phyloP scores from a whole-genome alignment of 129 eudicot species.

The Silybum marianum region DNA sequence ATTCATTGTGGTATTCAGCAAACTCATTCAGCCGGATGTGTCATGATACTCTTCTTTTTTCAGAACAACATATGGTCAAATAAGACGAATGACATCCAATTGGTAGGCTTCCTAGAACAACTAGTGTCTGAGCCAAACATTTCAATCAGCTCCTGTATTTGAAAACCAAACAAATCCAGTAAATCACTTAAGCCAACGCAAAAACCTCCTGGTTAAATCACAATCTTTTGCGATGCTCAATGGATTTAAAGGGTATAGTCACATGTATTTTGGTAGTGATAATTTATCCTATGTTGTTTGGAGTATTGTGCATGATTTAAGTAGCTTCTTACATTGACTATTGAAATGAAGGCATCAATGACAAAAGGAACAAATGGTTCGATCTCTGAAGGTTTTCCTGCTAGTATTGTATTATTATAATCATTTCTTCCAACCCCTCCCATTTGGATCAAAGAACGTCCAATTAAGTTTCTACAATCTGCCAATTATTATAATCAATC shows the following conservation, averaged over 20 bases:
- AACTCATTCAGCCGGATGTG: slow-evolving; percentile 31
- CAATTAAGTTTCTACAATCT: slow-evolving; percentile 46
- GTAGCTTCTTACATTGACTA: slow-evolving; percentile 39
- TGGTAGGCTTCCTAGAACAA: slow-evolving; percentile 52
- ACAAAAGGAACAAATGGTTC: slow-evolving; percentile 35
- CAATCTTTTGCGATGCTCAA: too few species aligned
- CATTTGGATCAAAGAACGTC: slow-evolving; percentile 46
- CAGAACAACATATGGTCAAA: slow-evolving; percentile 18
- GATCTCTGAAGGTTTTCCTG: slow-evolving; percentile 30
- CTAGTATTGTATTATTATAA: slow-evolving; percentile 42
- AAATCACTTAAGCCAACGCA: too few species aligned
- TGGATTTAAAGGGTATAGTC: too few species aligned
- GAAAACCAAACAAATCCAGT: background rate
- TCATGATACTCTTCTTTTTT: slow-evolving; percentile 28
- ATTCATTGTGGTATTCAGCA: slow-evolving; percentile 33
- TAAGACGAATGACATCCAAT: slow-evolving; percentile 44
- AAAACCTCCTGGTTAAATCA: too few species aligned
- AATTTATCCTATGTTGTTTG: too few species aligned
- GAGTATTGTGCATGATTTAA: too few species aligned
- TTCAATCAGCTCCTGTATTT: slow-evolving; percentile 36
- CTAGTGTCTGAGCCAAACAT: slow-evolving; percentile 36
- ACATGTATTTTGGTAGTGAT: too few species aligned
- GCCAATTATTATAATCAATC: background rate
- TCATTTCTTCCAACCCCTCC: slow-evolving; percentile 84
- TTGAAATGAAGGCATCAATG: slow-evolving; percentile 36